Conservation (phyloP, 1,284 basidiomycete species). For the Leucoagaricus sp. region DNA sequence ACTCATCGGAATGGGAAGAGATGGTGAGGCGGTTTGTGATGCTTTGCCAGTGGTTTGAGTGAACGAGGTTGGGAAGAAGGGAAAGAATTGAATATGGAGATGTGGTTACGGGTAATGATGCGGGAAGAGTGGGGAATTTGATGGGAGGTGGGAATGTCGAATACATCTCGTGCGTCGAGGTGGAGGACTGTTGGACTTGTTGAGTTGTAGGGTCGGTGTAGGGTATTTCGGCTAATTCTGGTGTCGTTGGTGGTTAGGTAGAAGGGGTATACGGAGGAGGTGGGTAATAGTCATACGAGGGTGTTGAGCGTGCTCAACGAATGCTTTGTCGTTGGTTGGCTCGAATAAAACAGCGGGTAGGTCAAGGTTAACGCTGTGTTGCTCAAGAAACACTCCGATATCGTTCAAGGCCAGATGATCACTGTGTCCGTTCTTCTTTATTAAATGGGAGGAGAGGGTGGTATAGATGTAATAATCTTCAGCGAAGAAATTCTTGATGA, state of each 20-base stretch:
- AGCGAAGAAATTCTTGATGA: neutral
- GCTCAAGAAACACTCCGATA: conserved; percentile 6
- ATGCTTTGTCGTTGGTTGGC: conserved; percentile 8
- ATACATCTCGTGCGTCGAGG: conserved; percentile 57
- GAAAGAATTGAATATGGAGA: conserved; percentile 44
- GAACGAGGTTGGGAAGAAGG: conserved; percentile 22
- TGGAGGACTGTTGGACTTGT: conserved; percentile 40
- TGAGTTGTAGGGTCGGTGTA: conserved; percentile 43
- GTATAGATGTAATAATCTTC: neutral
- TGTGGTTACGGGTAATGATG: conserved; percentile 65
- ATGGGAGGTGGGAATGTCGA: conserved; percentile 52
- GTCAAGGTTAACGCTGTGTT: neutral
- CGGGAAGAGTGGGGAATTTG: conserved; percentile 53
- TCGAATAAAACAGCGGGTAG: conserved; percentile 1
- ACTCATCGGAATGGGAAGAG: too few species aligned
- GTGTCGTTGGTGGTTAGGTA: neutral
- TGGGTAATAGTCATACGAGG: conserved; percentile 32
- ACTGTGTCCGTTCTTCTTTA: neutral
- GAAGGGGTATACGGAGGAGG: conserved; percentile 46
- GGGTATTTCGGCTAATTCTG: conserved; percentile 10
- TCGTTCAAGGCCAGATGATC: conserved; percentile 1
- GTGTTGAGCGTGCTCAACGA: neutral
- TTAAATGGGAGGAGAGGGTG: neutral
- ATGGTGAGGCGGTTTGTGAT: neutral
- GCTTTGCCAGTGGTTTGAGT: neutral